These are phyloP conservation scores for Pleurozium schreberi DNA, from an alignment of 225 moss, liverwort and hornwort genomes.

Conservation along the genomic window DNA sequence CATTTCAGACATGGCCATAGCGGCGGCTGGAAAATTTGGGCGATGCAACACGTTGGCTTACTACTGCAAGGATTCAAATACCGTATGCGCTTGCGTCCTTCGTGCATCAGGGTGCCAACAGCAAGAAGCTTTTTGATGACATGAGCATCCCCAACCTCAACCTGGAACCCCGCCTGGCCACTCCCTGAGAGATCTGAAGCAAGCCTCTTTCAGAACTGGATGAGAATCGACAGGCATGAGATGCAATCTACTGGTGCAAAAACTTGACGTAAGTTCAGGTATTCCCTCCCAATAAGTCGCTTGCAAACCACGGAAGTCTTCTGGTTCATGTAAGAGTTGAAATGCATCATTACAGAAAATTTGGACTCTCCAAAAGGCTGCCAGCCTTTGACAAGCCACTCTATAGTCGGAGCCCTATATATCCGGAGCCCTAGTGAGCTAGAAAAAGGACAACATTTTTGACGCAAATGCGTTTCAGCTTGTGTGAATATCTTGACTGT, in stretches of 20 bases:
- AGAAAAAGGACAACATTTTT: no score
- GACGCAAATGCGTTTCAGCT: no score
- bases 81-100: neutral
- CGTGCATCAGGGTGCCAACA: neutral
- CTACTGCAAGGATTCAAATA: neutral
- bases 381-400: no score
- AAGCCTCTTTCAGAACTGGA: neutral
- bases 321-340: neutral
- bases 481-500: no score
- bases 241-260: neutral
- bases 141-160: neutral
- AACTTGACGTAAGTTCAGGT: neutral
- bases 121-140: no score
- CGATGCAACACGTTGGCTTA: neutral
- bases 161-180: neutral
- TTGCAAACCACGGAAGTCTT: neutral
- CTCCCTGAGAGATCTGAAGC: neutral
- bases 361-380: no score
- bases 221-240: neutral
- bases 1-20: neutral
- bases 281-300: neutral
- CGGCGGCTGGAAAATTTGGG: neutral
- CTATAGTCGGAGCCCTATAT: no score
- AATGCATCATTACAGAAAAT: no score
- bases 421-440: no score